Conservation (phyloP, 495 filamentous ascomycete species). For the Xylaria scruposa region DNA sequence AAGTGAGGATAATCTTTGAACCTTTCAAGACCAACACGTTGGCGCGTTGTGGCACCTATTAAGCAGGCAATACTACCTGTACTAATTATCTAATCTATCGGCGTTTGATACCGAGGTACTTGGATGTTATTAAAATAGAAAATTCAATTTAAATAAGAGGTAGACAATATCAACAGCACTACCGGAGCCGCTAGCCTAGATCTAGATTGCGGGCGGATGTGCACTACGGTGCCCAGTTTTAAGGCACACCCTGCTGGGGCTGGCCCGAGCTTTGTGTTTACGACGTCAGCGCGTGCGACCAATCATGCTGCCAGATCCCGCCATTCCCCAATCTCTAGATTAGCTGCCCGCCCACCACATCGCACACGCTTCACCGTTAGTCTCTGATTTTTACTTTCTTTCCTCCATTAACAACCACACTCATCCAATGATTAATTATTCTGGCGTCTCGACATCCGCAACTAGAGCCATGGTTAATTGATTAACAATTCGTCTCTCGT, state of each 20-base stretch:
- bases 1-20: too few relatives aligned
- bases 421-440: slow-evolving; percentile 3
- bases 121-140: background rate
- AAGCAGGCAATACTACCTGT: too few relatives aligned
- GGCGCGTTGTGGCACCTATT: too few relatives aligned
- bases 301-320: background rate
- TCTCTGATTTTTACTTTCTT: background rate
- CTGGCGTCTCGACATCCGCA: slow-evolving; percentile 2
- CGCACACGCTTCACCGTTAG: slow-evolving; percentile 2
- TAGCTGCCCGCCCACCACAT: slow-evolving; percentile 1
- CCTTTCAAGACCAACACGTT: too few relatives aligned
- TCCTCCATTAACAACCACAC: slow-evolving; percentile 5
- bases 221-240: background rate
- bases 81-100: too few relatives aligned
- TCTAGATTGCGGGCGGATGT: background rate
- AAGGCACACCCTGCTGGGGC: background rate
- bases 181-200: background rate
- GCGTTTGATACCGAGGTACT: too few relatives aligned
- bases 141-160: background rate
- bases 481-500: slow-evolving; percentile 23
- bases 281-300: slow-evolving; percentile 7
- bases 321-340: background rate
- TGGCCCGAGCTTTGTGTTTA: slow-evolving; percentile 31
- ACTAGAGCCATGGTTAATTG: slow-evolving; percentile 35
- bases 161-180: background rate